Conservation (phyloP, 306 rosid species). For the Gastrolobium villosum region DNA sequence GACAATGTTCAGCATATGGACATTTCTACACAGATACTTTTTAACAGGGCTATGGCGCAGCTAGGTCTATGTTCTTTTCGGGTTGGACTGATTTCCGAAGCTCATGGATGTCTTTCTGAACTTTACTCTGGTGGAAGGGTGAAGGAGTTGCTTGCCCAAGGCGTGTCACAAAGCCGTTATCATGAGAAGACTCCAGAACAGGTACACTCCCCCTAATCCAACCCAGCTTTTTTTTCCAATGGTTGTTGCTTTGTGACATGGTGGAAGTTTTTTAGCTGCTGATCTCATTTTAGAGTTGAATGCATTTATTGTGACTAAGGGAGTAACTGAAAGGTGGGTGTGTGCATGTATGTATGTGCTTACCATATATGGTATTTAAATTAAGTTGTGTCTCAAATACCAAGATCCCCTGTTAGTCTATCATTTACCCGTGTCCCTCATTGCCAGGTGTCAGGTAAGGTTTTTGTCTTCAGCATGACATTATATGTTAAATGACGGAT, state of each 20-base stretch:
- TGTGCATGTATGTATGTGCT: not conserved
- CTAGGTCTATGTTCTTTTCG: constrained; percentile 95
- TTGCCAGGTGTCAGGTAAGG: not conserved
- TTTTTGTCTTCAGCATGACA: not conserved
- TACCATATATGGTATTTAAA: not conserved
- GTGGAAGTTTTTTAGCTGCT: not conserved
- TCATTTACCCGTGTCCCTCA: not conserved
- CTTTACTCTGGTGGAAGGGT: constrained; percentile 99
- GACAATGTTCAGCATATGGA: constrained; percentile 92
- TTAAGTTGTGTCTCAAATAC: not conserved
- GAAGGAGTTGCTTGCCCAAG: constrained; percentile 97
- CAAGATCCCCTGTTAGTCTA: not conserved
- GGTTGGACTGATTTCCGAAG: constrained; percentile 81
- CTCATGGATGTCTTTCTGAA: constrained; percentile 90
- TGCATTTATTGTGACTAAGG: not conserved
- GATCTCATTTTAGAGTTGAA: not conserved
- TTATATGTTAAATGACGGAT: not conserved
- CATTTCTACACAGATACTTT: constrained; percentile 93
- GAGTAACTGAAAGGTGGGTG: not conserved
- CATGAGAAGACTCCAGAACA: constrained; percentile 99
- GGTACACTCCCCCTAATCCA: constrained; percentile 51
- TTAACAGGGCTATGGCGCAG: constrained; percentile 95
- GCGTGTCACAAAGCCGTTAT: constrained; percentile 92
- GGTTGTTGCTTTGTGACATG: constrained; percentile 24
- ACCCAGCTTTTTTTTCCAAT: not conserved